Percentiles rank a stretch among this genome's conserved stretches.
Conservation (phyloP, 139 green algal species). For the Chlorella sp. region DNA sequence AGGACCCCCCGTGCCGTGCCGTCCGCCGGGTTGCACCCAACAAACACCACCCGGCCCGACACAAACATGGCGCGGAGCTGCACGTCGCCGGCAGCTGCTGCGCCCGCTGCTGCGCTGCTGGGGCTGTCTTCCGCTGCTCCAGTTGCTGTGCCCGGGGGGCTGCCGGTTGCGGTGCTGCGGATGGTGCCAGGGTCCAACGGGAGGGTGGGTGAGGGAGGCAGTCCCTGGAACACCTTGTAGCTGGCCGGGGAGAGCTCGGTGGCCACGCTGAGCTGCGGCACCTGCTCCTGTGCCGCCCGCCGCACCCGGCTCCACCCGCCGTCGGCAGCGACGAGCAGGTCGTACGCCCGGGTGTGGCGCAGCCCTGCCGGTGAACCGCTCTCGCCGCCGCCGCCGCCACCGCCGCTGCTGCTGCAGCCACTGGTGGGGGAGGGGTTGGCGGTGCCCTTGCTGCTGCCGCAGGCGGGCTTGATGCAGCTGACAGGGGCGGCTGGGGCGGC, state of each 20-base stretch:
- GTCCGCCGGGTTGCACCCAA: neutral
- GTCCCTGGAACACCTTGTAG: neutral
- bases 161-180: neutral
- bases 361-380: neutral
- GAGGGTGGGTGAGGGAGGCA: neutral
- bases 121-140: neutral
- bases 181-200: neutral
- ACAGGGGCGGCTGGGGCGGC: no score
- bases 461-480: neutral
- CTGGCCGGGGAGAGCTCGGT: neutral
- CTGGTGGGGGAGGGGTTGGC: neutral
- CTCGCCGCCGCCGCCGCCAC: neutral
- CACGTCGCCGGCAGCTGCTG: neutral
- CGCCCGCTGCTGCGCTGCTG: neutral
- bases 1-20: neutral
- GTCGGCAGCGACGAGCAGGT: conserved; percentile 23
- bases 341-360: neutral
- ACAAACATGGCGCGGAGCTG: neutral
- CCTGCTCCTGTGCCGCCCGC: neutral
- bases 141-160: no score
- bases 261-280: neutral
- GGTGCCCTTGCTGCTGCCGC: neutral
- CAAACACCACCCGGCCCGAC: neutral
- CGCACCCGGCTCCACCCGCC: conserved; percentile 16
- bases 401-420: neutral